A percentile compares a stretch with the other conserved stretches of the same genome.
Conservation (phyloP, 1,284 basidiomycete genomes). For the Wallemia mellicola region DNA sequence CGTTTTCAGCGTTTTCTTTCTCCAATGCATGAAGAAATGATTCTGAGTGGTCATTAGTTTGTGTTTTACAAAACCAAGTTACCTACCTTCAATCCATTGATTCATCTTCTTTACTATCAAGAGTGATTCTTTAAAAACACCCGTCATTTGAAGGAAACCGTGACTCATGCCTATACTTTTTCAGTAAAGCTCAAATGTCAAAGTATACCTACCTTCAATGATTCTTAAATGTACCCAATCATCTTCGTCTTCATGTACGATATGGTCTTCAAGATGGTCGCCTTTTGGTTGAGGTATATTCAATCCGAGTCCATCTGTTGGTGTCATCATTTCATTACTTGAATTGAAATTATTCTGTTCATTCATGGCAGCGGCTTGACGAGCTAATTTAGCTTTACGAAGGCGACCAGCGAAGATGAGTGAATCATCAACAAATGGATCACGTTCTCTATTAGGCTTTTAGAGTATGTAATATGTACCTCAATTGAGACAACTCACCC, state of each 20-base stretch:
- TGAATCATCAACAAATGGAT: slow-evolving; percentile 71
- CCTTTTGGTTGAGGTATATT: slow-evolving; percentile 18
- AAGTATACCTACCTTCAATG: slow-evolving; percentile 27
- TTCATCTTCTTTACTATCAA: slow-evolving; percentile 59
- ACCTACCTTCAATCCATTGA: slow-evolving; percentile 54
- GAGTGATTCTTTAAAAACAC: slow-evolving; percentile 50
- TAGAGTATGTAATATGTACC: slow-evolving; percentile 7
- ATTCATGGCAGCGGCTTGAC: slow-evolving; percentile 18
- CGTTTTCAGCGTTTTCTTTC: neutral
- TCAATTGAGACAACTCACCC: slow-evolving; percentile 16
- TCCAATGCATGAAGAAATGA: neutral
- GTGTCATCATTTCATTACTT: slow-evolving; percentile 1
- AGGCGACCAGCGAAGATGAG: slow-evolving; percentile 80
- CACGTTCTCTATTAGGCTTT: slow-evolving; percentile 31
- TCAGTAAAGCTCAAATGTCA: neutral
- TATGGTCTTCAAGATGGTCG: slow-evolving; percentile 18
- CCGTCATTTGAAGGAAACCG: slow-evolving; percentile 79
- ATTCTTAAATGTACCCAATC: slow-evolving; percentile 87
- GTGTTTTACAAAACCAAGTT: neutral
- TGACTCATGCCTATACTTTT: slow-evolving; percentile 16
- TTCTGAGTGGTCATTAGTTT: neutral
- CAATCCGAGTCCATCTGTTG: slow-evolving; percentile 15
- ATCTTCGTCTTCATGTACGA: slow-evolving; percentile 40
- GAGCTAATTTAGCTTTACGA: slow-evolving; percentile 59
- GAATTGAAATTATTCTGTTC: slow-evolving; percentile 4